phyloP scores from a whole-genome alignment of 176 grass and related monocot genomes.

The Eragrostis nindensis region DNA sequence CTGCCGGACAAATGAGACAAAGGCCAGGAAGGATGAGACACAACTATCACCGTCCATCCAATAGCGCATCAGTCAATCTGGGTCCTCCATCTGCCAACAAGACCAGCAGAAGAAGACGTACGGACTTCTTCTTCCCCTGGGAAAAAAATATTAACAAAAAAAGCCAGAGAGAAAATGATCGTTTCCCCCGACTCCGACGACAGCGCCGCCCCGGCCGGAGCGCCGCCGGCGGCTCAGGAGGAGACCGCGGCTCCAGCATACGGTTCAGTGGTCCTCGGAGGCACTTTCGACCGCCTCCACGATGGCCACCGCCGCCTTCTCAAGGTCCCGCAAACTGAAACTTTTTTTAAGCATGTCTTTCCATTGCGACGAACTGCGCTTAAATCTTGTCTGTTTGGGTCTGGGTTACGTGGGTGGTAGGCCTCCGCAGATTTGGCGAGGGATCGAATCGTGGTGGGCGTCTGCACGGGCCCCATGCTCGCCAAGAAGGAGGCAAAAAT shows the following conservation, averaged over 20 bases:
- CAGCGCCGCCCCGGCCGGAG: conserved; percentile 11
- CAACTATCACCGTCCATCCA: not conserved
- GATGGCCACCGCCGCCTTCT: conserved; percentile 70
- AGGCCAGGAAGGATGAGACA: not conserved
- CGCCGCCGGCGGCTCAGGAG: conserved; percentile 5
- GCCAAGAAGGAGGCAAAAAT: conserved; percentile 64
- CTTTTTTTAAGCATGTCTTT: not conserved
- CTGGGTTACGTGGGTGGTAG: conserved; percentile 32
- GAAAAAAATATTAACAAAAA: not conserved
- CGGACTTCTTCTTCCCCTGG: no score
- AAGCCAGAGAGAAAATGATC: conserved; percentile 24
- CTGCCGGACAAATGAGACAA: not conserved
- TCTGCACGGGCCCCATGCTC: conserved; percentile 71
- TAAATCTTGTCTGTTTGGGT: not conserved
- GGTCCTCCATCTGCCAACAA: not conserved
- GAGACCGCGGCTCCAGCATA: conserved; percentile 17
- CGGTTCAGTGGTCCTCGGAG: conserved; percentile 56
- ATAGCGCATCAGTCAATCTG: conserved; percentile 1
- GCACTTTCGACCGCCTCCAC: conserved; percentile 79
- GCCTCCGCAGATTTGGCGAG: conserved; percentile 58
- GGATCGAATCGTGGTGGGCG: conserved; percentile 61
- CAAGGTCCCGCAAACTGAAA: conserved; percentile 35
- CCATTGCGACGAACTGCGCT: not conserved
- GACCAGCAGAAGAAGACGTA: not conserved
- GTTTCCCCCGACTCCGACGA: not conserved